Percentiles rank a stretch among this genome's conserved stretches.
Evolutionary conservation across 257 asterid genomes (phyloP).

Genomic region (Petunia secreta): DNA sequence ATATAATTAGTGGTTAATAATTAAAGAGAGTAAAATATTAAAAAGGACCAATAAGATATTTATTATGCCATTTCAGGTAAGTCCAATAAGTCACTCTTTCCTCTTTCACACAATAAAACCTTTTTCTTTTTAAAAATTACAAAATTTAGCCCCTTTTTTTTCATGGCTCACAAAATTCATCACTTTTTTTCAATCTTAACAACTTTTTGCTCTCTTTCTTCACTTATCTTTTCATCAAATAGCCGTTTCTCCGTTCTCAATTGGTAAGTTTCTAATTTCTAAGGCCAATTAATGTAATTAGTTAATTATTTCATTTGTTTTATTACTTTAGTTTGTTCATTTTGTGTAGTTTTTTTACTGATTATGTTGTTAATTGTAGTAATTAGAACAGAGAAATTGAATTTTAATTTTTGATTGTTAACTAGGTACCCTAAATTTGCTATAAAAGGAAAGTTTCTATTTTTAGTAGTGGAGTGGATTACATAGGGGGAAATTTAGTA

Average conservation of each 20-base stretch:
- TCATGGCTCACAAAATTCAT: conserved; percentile 34
- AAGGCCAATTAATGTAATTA: neutral
- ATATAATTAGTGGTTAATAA: conserved; percentile 26
- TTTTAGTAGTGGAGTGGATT: neutral
- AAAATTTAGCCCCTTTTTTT: neutral
- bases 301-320: neutral
- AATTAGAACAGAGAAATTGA: neutral
- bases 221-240: neutral
- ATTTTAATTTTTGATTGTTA: neutral
- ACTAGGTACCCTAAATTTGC: neutral
- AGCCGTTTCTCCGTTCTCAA: neutral
- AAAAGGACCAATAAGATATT: neutral
- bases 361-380: neutral
- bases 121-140: neutral
- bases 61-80: conserved; percentile 41
- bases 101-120: neutral
- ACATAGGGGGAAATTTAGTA: neutral
- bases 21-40: neutral
- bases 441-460: neutral
- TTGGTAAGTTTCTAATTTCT: neutral
- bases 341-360: neutral
- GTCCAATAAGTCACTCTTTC: conserved; percentile 31
- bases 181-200: neutral
- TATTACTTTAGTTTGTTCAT: neutral
- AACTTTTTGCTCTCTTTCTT: neutral